Percentiles rank a stretch among this genome's conserved stretches.
Evolutionary conservation across 176 grass and related monocot species (phyloP).

Genomic region (Zoysia japonica): DNA sequence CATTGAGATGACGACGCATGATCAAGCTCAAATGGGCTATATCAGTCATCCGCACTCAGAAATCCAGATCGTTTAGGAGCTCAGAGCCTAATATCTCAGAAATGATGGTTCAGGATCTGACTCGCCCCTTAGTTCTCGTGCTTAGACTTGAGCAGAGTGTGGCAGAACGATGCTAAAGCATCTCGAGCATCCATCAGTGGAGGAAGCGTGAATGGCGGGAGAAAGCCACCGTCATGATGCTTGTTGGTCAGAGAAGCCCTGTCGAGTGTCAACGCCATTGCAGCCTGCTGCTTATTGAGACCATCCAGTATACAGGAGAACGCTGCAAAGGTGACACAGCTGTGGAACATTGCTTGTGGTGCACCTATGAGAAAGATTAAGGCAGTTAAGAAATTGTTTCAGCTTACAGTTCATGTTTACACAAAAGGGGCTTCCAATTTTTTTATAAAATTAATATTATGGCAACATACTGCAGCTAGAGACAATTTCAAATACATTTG

Average conservation of each 20-base stretch:
- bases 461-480: not conserved
- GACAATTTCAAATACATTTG: not conserved
- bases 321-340: slow-evolving; percentile 71
- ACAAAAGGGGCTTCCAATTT: not conserved
- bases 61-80: slow-evolving; percentile 3
- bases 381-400: not conserved
- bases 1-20: not conserved
- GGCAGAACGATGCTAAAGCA: slow-evolving; percentile 59
- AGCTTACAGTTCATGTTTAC: not conserved
- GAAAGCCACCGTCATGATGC: slow-evolving; percentile 26
- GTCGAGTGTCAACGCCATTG: slow-evolving; percentile 46
- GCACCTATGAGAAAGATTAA: slow-evolving; percentile 43
- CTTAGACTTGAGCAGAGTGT: slow-evolving; percentile 50
- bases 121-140: slow-evolving; percentile 14
- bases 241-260: not conserved
- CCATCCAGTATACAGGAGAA: slow-evolving; percentile 91
- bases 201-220: slow-evolving; percentile 67
- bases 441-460: not conserved
- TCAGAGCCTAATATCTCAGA: not conserved
- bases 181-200: slow-evolving; percentile 57
- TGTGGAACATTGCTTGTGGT: slow-evolving; percentile 74
- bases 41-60: not conserved
- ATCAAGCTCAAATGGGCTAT: slow-evolving; percentile 17
- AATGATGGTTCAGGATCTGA: not conserved
- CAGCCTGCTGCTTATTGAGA: slow-evolving; percentile 81